Base-by-base conservation (phyloP, 257 asterid genomes). In the Penstemon eatonii region DNA sequence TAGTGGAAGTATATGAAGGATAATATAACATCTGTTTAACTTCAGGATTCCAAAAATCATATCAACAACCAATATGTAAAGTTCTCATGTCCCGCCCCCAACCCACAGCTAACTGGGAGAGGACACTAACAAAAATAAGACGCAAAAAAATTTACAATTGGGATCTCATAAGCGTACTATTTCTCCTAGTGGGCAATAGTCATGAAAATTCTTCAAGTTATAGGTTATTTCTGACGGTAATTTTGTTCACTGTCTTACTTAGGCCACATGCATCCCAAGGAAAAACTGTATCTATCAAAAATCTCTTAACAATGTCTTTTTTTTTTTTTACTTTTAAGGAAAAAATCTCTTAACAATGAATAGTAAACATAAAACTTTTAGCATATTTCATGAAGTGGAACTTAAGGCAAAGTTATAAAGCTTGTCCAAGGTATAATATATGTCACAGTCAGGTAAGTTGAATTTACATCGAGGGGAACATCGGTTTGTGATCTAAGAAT, bases 401-500 rank as follows among this genome's bases (percentile, higher is more conserved):
- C 47, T 42, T 57, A 39, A 67, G 66, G 72, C 65, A 69, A 72
- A 52, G 62, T 50, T 65, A 76, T 19, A 69, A 68, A 67, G 73
- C 62, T 70, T 39, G 58, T 49, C 57, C 6, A 74, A 68, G 8
- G 39, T 71, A 25, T 55, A 67, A 15, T 46, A 67, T 57, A 66
- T 41, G 68, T 56, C 15, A 70, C 73, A 49, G n/a, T 36, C 43
- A 56, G 73, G 69, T 60, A 56, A 56, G 73, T 51, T 63, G 67
- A 65, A 68, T 75, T 87, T 88, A 93, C 99, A 60, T 93, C 96
- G 69, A 79, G 77, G 70, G 99, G 97, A 59, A 86, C 78, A 77
- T 84, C 86, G 73, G 79, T 76, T 78, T 84, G 87, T 13, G 92
- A 84, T 69, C 76, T 69, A 64, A 90, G 96, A 73, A 93, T 87